Base-by-base conservation (phyloP, 495 filamentous ascomycete genomes). In the Trypethelium eluteriae region DNA sequence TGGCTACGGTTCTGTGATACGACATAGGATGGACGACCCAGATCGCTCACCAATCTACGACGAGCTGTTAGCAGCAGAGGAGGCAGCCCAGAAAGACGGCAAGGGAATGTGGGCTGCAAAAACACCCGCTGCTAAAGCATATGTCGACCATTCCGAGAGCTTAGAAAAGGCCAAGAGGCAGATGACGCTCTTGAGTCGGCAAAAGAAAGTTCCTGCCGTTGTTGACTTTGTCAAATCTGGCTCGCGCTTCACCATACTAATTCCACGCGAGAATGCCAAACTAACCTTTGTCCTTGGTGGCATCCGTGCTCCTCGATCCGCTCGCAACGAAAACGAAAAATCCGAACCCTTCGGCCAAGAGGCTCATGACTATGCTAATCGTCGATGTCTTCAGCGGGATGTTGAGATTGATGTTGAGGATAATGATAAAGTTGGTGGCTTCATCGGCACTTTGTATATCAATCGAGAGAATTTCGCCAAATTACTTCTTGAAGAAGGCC, bases 221-320 rank as follows among this genome's bases (percentile, higher is more conserved):
- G 93, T 99, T 56, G 95, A 99, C 74, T 99, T 92, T 74, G 94
- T 96, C 80, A 96, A 96, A 78, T 91, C 91, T 14, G 95, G 89
- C 39, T 96, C 93, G 35, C 87, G 95, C 64, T 99, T 99, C 77
- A 94, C 89, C 38, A 82, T 99, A 56, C 81, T 99, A 4, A 85
- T 99, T 44, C 95, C 95, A 38, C 87, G 92, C 34, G 95, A 98
- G 74, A 91, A 91, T 71, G 89, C 90, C 75, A 97, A 96, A 79
- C 81, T 99, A 71, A 99, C 92, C 1, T 88, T 99, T 69, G 92
- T 99, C 1, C 86, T 99, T 62, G 93, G 89, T 39, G 94, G 95
- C 62, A 92, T 99, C 67, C 91, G 91, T 63, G 90, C 91, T n/a
- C 95, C 95, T 11, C 85, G 87, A 63, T 92, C 94, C 67, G 90